Conservation (phyloP, 345 rosid genomes). For the Laguncularia racemosa region DNA sequence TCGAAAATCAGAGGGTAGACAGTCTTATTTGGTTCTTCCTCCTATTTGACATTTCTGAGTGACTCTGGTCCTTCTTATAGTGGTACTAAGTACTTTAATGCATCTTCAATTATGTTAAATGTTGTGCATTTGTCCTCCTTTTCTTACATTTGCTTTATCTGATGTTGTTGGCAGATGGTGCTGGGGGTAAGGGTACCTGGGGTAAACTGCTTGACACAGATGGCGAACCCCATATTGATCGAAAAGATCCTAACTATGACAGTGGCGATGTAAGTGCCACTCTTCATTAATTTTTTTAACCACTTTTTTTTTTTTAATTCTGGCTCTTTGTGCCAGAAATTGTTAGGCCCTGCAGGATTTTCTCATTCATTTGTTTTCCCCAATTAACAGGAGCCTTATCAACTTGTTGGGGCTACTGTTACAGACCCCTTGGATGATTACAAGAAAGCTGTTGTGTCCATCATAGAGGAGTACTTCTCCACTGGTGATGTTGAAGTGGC, state of each 20-base stretch:
- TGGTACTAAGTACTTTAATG: no score
- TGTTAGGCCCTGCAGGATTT: background rate
- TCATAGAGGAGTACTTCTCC: constrained; percentile 85
- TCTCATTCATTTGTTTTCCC: constrained; percentile 5
- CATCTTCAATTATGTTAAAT: background rate
- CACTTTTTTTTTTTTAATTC: background rate
- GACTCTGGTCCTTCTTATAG: no score
- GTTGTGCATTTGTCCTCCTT: background rate
- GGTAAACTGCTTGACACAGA: constrained; percentile 93
- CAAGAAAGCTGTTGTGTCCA: constrained; percentile 79
- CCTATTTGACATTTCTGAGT: no score
- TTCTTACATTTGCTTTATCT: background rate
- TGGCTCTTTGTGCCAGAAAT: background rate
- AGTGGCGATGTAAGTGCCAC: constrained; percentile 81
- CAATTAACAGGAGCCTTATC: constrained; percentile 67
- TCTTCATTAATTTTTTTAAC: constrained; percentile 1
- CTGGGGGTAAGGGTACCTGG: constrained; percentile 98
- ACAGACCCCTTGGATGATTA: constrained; percentile 91
- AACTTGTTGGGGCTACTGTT: constrained; percentile 70
- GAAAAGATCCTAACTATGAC: constrained; percentile 95
- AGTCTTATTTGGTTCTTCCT: no score
- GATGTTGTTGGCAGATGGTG: constrained; percentile 60
- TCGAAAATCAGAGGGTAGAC: no score
- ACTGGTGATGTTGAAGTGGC: constrained; percentile 87
- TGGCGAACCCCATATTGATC: constrained; percentile 56